Evolutionary conservation across 495 filamentous ascomycete genomes (phyloP), one percentile per base, ranked within the genome.

Genomic region (Lindgomyces ingoldianus): DNA sequence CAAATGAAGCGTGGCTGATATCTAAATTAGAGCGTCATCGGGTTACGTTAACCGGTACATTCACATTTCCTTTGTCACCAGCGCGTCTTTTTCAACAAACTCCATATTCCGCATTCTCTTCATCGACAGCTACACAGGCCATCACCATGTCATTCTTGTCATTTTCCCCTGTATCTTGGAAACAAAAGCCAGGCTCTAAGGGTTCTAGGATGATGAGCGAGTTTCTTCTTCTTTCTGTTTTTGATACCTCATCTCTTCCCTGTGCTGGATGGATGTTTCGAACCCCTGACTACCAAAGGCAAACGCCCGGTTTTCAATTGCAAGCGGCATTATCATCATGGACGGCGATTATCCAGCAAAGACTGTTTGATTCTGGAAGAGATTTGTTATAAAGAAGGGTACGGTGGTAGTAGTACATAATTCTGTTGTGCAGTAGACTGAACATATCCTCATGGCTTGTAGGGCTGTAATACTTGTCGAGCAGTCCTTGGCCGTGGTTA

Each of bases 1-100:
- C 33, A 6, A 39, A 14, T 39, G 33, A 6, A 6, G 25, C 10
- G 19, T 45, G 49, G 51, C 75, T 79, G 74, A 78, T 62, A 62
- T 21, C 59, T 22, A n/a, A 30, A 26, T 29, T 65, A 87, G 85
- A 94, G 91, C 76, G 91, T 96, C 41, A 96, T 96, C 74, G 91
- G 91, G 50, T 81, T 96, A 66, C 87, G 91, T 79, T 94, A 24
- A 69, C 50, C 45, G 26, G 21, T 24, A 26, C n/a, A 36, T 56
- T 65, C 60, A 11, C 21, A 16, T 62, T 58, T 51, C 16, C 61
- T 57, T 36, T 12, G 9, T 26, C 12, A 14, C 30, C 42, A n/a
- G 45, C 48, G 33, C 33, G 6, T 39, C 14, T 39, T 6, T 39
- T 39, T 6, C 33, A 14, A 6, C 6, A 39, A 39, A 39, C 6